Conservation (phyloP, 1,139 yeast species). For the Starmera stellimalicola region DNA sequence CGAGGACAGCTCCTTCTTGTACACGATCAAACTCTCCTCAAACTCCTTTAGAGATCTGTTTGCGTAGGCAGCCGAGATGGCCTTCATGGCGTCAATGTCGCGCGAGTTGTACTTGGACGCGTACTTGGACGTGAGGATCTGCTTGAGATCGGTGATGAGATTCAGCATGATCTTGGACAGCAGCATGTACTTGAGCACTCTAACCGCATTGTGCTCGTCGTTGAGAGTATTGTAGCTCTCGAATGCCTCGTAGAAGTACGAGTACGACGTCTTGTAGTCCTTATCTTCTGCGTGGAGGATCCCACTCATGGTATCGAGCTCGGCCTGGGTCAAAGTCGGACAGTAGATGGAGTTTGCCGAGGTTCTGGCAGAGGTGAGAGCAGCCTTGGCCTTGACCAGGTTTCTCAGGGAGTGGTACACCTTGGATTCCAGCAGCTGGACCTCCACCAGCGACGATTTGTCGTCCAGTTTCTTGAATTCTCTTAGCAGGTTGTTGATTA, state of each 20-base stretch:
- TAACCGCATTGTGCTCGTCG: conserved; percentile 60
- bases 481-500: conserved; percentile 61
- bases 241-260: conserved; percentile 90
- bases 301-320: conserved; percentile 91
- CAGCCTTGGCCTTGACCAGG: conserved; percentile 86
- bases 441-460: conserved; percentile 90
- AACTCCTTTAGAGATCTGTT: conserved; percentile 88
- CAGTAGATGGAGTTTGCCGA: conserved; percentile 94
- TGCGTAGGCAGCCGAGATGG: conserved; percentile 83
- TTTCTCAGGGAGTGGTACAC: conserved; percentile 89
- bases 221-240: conserved; percentile 65
- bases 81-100: conserved; percentile 83
- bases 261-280: conserved; percentile 92
- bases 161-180: conserved; percentile 90
- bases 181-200: conserved; percentile 84
- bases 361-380: conserved; percentile 91
- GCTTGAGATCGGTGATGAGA: conserved; percentile 75
- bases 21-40: conserved; percentile 66
- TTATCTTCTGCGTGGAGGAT: conserved; percentile 93
- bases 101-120: conserved; percentile 72
- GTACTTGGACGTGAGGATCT: conserved; percentile 67
- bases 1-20: conserved; percentile 66
- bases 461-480: conserved; percentile 94
- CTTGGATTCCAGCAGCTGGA: conserved; percentile 83
- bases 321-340: conserved; percentile 92